phyloP scores from a whole-genome alignment of 1,284 basidiomycete genomes.

The Spongiforma sp. region DNA sequence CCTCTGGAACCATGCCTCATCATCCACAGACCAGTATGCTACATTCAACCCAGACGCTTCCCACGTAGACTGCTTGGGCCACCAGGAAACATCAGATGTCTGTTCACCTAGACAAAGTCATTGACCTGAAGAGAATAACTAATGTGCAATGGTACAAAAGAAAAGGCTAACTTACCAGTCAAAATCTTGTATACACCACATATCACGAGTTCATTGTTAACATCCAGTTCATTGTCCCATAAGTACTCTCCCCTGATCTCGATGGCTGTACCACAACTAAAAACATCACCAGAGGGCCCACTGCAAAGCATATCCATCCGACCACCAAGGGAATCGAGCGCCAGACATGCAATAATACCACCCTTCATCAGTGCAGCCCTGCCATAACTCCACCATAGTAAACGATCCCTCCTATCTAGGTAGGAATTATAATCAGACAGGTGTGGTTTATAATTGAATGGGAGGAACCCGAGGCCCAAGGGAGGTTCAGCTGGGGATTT shows the following conservation, averaged over 20 bases:
- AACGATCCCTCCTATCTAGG: not conserved
- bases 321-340: not conserved
- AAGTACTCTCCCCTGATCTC: not conserved
- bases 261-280: not conserved
- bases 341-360: not conserved
- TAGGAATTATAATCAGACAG: not conserved
- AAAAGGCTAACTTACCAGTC: not conserved
- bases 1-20: constrained; percentile 10
- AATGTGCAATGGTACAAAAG: not conserved
- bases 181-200: constrained; percentile 7
- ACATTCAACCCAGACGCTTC: constrained; percentile 2
- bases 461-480: constrained; percentile 1
- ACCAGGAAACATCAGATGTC: constrained; percentile 12
- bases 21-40: constrained; percentile 13
- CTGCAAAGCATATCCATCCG: not conserved
- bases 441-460: not conserved
- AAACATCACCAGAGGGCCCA: constrained; percentile 2
- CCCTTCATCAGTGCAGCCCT: constrained; percentile 1
- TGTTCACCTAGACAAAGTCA: not conserved
- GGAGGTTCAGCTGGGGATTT: not conserved
- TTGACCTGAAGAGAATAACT: constrained; percentile 2
- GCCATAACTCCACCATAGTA: not conserved
- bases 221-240: constrained; percentile 5
- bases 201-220: constrained; percentile 5
- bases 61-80: constrained; percentile 15